Evolutionary conservation across 805 yeast species (phyloP).

Genomic region (Torulaspora indica): DNA sequence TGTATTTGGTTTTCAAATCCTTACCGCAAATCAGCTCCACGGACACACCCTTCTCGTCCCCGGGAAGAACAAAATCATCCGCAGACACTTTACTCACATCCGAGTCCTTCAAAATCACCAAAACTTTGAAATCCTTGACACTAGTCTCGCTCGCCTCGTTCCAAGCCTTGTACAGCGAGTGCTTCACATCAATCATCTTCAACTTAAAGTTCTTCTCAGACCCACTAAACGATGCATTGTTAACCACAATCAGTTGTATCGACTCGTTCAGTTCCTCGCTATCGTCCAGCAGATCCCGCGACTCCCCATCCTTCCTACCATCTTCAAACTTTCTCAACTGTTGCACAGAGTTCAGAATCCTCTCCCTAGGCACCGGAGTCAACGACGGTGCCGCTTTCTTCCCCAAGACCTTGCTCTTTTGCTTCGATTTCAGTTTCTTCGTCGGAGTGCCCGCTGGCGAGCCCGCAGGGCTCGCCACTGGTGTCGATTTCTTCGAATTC

Average conservation of each 20-base stretch:
- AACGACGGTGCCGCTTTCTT: conserved; percentile 10
- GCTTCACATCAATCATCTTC: conserved; percentile 41
- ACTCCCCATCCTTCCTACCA: conserved; percentile 34
- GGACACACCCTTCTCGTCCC: conserved; percentile 37
- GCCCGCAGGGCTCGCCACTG: conserved; percentile 19
- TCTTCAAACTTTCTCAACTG: conserved; percentile 62
- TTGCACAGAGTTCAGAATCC: conserved; percentile 48
- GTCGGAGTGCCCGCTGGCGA: conserved; percentile 21
- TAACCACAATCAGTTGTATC: conserved; percentile 57
- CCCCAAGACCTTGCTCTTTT: not conserved
- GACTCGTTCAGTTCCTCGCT: conserved; percentile 44
- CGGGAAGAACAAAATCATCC: conserved; percentile 62
- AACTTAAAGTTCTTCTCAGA: conserved; percentile 55
- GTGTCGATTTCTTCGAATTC: conserved; percentile 11
- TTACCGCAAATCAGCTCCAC: conserved; percentile 60
- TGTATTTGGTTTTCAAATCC: conserved; percentile 77
- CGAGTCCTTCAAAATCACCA: conserved; percentile 40
- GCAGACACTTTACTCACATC: conserved; percentile 34
- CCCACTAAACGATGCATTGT: conserved; percentile 57
- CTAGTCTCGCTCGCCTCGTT: conserved; percentile 30
- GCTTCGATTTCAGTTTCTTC: conserved; percentile 14
- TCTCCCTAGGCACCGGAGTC: conserved; percentile 23
- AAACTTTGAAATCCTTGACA: conserved; percentile 37
- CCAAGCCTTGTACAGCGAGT: conserved; percentile 33
- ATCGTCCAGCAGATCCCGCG: conserved; percentile 52